A percentile compares a stretch with the other conserved stretches of the same genome.
phyloP scores from a whole-genome alignment of 78 protist genomes.

The slime mould (Dictyostelium discoideum) region dicty_2.7 NC_007090.3:704001-704500 shows the following conservation, averaged over 20 bases:
- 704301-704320: constrained; percentile 38
- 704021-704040: constrained; percentile 38
- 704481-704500: constrained; percentile 12
- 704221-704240: constrained; percentile 46
- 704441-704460: constrained; percentile 39
- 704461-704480: constrained; percentile 34
- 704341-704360: constrained; percentile 13
- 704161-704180: constrained; percentile 46
- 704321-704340: constrained; percentile 23
- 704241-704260: constrained; percentile 54
- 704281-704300: constrained; percentile 65
- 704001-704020: constrained; percentile 67
- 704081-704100: neutral
- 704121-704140: constrained; percentile 6
- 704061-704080: constrained; percentile 12
- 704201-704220: constrained; percentile 28
- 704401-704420: constrained; percentile 3
- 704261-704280: constrained; percentile 16
- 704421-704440: constrained; percentile 45
- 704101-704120: neutral
- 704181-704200: constrained; percentile 24
- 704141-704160: neutral
- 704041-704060: constrained; percentile 27
- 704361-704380: constrained; percentile 64
- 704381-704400: constrained; percentile 10